Evolutionary conservation across 176 grass and related monocot species (phyloP), one percentile per base, ranked within the genome.

Genomic region (Phoenix roebelenii): DNA sequence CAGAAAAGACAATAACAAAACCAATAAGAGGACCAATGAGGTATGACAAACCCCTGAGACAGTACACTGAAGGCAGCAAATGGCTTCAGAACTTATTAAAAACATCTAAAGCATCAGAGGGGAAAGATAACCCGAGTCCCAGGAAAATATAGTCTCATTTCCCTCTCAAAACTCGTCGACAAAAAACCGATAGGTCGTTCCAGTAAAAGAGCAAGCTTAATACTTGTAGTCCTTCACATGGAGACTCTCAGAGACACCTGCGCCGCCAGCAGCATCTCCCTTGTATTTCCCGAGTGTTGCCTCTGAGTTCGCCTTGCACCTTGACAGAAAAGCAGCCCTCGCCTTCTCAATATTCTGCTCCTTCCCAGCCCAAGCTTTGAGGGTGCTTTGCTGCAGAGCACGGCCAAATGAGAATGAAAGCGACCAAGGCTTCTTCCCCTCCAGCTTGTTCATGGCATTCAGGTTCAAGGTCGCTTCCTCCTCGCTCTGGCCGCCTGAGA

Each of bases 271-370:
- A 61, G 59, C 59, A 61, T 61, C 59, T 35, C 59, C 59, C 59
- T 19, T 14, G 26, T 61, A 61, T 15, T 15, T n/a, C 3, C 59
- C 59, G 1, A 61, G n/a, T 18, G 59, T 61, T 12, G 59, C 59
- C 29, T 61, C 59, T 5, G 59, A 61, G 59, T 61, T 61, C 20
- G 59, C 59, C n/a, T 61, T 61, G 59, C 59, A 61, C 59, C 59
- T 32, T 17, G 59, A 0, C 0, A 61, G 59, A 30, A 61, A 61
- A 5, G 59, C 59, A 48, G 59, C 19, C 59, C 59, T 61, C 19
- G 59, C 59, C 59, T 22, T 61, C 26, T 48, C n/a, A 3, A 61
- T 17, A 44, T 61, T 61, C 59, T 61, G 30, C 26, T 12, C n/a
- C 59, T 61, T 48, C 2, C 59, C 59, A 20, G 26, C 7, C 59